These are phyloP conservation scores for Leucogyrophana mollusca DNA, from an alignment of 768 basidiomycete genomes.

Conservation along the genomic window DNA sequence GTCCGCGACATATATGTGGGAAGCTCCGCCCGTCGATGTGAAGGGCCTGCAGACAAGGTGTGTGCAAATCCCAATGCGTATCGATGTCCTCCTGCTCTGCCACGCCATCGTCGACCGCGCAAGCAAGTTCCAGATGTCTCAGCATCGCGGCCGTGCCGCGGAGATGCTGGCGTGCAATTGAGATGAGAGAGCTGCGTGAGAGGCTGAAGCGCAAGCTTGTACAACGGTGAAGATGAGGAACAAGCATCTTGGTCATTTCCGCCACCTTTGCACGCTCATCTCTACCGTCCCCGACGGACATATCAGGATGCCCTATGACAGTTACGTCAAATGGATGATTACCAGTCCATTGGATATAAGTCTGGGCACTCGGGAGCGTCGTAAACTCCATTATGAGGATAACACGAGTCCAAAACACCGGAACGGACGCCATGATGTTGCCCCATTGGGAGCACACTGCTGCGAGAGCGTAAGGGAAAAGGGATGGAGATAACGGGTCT, in stretches of 20 bases:
- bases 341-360: slow-evolving; percentile 1
- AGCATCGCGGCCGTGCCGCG: background rate
- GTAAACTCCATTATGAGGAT: slow-evolving; percentile 1
- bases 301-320: background rate
- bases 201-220: background rate
- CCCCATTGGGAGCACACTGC: slow-evolving; percentile 1
- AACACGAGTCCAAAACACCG: slow-evolving; percentile 2
- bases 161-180: background rate
- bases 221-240: slow-evolving; percentile 1
- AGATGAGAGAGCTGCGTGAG: slow-evolving; percentile 3
- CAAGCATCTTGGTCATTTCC: background rate
- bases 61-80: too few species aligned
- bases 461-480: slow-evolving; percentile 5
- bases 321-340: background rate
- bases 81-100: background rate
- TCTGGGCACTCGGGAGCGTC: background rate
- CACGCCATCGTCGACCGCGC: slow-evolving; percentile 4
- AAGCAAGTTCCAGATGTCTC: background rate
- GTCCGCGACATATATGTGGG: too few species aligned
- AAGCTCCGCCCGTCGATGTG: too few species aligned
- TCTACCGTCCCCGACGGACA: background rate
- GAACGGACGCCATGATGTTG: slow-evolving; percentile 1
- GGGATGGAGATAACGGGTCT: slow-evolving; percentile 1
- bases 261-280: background rate
- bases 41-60: too few species aligned